Conservation (phyloP, 768 basidiomycete genomes). For the Mycena epipterygia region DNA sequence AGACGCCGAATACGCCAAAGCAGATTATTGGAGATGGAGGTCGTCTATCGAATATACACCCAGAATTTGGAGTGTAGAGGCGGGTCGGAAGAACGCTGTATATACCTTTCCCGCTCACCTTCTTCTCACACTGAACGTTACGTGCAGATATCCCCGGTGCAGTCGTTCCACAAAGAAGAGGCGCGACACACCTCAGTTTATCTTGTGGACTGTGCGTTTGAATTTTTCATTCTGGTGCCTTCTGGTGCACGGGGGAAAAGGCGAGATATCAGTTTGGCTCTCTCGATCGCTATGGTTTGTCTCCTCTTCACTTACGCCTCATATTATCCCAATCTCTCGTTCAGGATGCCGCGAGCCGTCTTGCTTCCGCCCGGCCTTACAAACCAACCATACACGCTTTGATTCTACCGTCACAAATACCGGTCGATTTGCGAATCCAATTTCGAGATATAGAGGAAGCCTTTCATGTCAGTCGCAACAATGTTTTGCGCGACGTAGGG, state of each 20-base stretch:
- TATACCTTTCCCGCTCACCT: constrained; percentile 36
- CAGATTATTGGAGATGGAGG: constrained; percentile 87
- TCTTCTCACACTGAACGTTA: constrained; percentile 15
- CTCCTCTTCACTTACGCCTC: neutral
- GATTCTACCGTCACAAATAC: constrained; percentile 80
- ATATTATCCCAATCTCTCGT: constrained; percentile 6
- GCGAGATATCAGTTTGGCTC: constrained; percentile 71
- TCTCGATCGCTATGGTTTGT: constrained; percentile 64
- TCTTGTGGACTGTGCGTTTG: constrained; percentile 83
- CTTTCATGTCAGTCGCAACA: constrained; percentile 60
- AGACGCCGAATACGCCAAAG: constrained; percentile 74
- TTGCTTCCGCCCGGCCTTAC: constrained; percentile 73
- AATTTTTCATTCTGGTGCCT: constrained; percentile 83
- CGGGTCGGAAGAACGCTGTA: constrained; percentile 56
- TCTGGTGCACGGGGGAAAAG: constrained; percentile 72
- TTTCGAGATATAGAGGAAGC: constrained; percentile 80
- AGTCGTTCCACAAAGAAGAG: constrained; percentile 57
- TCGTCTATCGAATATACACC: constrained; percentile 57
- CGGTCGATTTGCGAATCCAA: constrained; percentile 75
- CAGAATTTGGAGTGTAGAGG: constrained; percentile 72
- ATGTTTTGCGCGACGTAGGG: neutral
- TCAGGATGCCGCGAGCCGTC: constrained; percentile 67
- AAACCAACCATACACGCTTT: constrained; percentile 81
- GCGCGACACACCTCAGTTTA: constrained; percentile 64
- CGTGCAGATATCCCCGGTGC: constrained; percentile 62